phyloP scores from a whole-genome alignment of 441 rosid genomes.

The Corymbia citriodora region DNA sequence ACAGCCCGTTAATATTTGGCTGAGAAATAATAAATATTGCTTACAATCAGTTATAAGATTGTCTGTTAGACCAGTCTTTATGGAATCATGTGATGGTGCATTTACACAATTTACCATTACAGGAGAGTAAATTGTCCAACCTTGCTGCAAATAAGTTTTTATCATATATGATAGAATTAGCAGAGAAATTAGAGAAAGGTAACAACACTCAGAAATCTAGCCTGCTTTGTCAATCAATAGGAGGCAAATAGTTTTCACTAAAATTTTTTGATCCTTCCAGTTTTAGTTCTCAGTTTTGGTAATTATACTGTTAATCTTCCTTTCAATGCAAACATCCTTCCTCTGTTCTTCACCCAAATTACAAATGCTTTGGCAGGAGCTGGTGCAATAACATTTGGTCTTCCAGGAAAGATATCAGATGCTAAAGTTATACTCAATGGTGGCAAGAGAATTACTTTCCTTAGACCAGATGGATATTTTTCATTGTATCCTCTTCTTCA shows the following conservation, averaged over 20 bases:
- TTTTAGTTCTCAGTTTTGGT: neutral
- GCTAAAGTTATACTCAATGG: constrained; percentile 84
- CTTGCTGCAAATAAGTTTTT: neutral
- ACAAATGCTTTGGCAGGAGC: constrained; percentile 39
- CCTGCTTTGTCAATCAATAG: neutral
- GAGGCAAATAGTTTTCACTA: neutral
- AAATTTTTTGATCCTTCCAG: neutral
- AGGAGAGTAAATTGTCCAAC: neutral
- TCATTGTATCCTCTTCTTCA: constrained; percentile 66
- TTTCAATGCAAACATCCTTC: neutral
- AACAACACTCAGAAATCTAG: neutral
- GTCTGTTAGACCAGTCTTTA: neutral
- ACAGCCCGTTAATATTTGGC: neutral
- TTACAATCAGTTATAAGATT: neutral
- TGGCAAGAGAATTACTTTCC: constrained; percentile 68
- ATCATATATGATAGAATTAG: neutral
- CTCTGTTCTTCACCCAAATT: constrained; percentile 1
- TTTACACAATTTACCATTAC: neutral
- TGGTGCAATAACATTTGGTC: constrained; percentile 41
- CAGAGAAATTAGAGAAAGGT: neutral
- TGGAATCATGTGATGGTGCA: neutral
- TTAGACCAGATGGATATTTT: constrained; percentile 95
- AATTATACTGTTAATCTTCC: neutral
- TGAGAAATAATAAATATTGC: neutral
- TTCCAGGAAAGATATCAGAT: constrained; percentile 60